Evolutionary conservation across 805 yeast genomes (phyloP).

Genomic region (Metschnikowia borealis): DNA sequence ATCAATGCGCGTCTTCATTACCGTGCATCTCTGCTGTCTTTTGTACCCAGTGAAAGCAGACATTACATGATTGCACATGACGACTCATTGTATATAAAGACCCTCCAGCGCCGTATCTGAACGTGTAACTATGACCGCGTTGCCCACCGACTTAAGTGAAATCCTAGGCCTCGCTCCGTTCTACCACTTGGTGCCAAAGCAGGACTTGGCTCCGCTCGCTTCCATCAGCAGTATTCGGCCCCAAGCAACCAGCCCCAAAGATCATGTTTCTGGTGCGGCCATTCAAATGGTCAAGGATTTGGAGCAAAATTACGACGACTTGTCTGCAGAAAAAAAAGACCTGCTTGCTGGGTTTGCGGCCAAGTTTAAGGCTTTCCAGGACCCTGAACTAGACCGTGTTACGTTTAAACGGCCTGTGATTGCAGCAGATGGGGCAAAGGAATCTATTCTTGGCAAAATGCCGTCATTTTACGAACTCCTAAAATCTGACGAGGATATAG

Average conservation of each 20-base stretch:
- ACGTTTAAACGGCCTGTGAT: conserved; percentile 33
- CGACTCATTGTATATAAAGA: not conserved
- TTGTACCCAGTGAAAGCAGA: not conserved
- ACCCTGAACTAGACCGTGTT: conserved; percentile 26
- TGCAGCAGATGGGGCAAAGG: conserved; percentile 6
- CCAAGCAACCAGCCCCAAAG: conserved; percentile 5
- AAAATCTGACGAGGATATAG: conserved; percentile 7
- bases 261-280: conserved; percentile 6
- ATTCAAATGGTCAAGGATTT: conserved; percentile 1
- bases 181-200: conserved; percentile 15
- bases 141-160: conserved; percentile 10
- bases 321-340: conserved; percentile 11
- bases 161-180: conserved; percentile 15
- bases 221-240: conserved; percentile 12
- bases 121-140: not conserved
- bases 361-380: conserved; percentile 21
- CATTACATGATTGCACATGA: conserved; percentile 1
- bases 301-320: conserved; percentile 7
- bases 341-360: conserved; percentile 16
- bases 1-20: not conserved
- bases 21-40: not conserved
- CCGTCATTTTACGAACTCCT: conserved; percentile 16
- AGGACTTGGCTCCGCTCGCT: conserved; percentile 16
- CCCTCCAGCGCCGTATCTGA: not conserved
- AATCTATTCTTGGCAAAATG: conserved; percentile 4